Percentiles rank a stretch among this genome's conserved stretches.
These are phyloP conservation scores for Phylloporus sp. DNA, from an alignment of 1,284 basidiomycete species.

Conservation along the genomic window DNA sequence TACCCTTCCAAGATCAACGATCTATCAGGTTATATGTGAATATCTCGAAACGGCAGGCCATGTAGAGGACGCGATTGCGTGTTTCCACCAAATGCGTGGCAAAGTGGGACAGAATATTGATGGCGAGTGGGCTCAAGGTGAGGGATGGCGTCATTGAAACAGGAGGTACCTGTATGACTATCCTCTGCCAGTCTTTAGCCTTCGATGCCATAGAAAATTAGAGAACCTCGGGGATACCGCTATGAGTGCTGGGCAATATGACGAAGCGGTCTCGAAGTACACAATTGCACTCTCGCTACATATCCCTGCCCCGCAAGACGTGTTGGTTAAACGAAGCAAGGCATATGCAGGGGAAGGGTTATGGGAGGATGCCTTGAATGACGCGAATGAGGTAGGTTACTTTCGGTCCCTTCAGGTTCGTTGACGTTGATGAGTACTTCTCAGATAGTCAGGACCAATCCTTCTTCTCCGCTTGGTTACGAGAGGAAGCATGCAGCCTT, in stretches of 20 bases:
- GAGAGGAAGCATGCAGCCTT: too few relatives aligned
- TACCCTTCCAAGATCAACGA: too few relatives aligned
- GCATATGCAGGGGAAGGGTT: too few relatives aligned
- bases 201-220: background rate
- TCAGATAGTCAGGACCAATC: too few relatives aligned
- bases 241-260: background rate
- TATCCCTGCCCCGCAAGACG: too few relatives aligned
- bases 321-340: too few relatives aligned
- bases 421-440: too few relatives aligned
- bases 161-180: background rate
- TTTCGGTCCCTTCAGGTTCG: too few relatives aligned
- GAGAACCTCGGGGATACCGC: background rate
- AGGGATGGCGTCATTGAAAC: fast-evolving
- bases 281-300: background rate
- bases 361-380: background rate
- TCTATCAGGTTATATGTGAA: too few relatives aligned
- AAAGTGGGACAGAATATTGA: background rate
- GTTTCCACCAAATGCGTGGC: too few relatives aligned
- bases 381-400: background rate
- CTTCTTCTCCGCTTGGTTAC: too few relatives aligned
- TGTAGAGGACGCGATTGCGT: background rate
- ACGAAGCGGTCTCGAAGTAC: background rate
- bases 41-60: background rate
- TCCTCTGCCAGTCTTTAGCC: background rate
- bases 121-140: constrained; percentile 7